Conservation (phyloP, 2,329 filamentous ascomycete species). For the Niveomyces coronatus region DNA sequence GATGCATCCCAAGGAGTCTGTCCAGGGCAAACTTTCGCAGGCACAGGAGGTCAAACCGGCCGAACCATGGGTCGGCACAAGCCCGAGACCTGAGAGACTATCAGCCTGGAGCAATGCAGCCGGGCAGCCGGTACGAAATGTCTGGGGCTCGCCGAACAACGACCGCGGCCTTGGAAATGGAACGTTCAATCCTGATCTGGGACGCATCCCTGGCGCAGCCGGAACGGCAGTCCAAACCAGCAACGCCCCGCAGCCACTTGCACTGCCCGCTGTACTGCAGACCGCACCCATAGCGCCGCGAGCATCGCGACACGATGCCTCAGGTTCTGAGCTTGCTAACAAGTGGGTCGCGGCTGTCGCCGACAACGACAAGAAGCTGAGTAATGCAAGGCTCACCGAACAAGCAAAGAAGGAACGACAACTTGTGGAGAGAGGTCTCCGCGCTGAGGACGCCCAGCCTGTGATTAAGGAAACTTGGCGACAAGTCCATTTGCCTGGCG, state of each 20-base stretch:
- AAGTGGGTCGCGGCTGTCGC: slow-evolving; percentile 33
- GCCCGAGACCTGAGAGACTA: slow-evolving; percentile 36
- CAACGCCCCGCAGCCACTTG: slow-evolving; percentile 36
- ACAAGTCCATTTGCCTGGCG: slow-evolving; percentile 27
- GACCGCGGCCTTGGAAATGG: slow-evolving; percentile 67
- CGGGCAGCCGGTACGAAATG: slow-evolving; percentile 44
- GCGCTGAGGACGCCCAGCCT: slow-evolving; percentile 34
- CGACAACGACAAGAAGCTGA: slow-evolving; percentile 37
- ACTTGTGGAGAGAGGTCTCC: slow-evolving; percentile 33
- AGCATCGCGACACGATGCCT: slow-evolving; percentile 18
- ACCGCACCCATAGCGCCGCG: slow-evolving; percentile 22
- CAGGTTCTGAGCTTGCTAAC: slow-evolving; percentile 24
- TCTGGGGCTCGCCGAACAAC: slow-evolving; percentile 66
- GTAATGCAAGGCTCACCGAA: slow-evolving; percentile 27
- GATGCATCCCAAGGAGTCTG: slow-evolving; percentile 11
- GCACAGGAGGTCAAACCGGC: slow-evolving; percentile 22
- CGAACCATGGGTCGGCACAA: slow-evolving; percentile 28
- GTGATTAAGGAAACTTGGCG: slow-evolving; percentile 46
- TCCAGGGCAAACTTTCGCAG: slow-evolving; percentile 21
- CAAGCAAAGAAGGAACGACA: slow-evolving; percentile 33
- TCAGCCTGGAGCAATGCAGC: slow-evolving; percentile 37
- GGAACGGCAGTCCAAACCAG: slow-evolving; percentile 22
- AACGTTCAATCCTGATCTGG: slow-evolving; percentile 57
- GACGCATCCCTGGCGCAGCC: slow-evolving; percentile 32
- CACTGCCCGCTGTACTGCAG: slow-evolving; percentile 22